Conservation (phyloP, 2,329 filamentous ascomycete genomes). For the Amauroascus verrucosus region DNA sequence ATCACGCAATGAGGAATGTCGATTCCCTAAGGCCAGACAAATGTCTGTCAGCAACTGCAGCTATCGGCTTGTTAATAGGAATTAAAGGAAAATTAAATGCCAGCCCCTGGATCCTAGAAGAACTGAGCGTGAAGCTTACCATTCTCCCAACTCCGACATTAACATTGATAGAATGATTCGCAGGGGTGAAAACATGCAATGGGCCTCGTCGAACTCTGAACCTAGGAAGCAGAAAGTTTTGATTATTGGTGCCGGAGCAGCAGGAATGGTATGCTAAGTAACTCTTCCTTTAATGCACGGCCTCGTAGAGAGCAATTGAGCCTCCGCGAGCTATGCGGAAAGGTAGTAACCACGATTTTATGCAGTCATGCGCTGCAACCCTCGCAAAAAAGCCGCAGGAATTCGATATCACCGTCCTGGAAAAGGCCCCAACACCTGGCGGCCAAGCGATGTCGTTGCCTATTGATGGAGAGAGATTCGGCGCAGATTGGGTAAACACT, state of each 20-base stretch:
- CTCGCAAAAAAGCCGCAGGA: constrained; percentile 55
- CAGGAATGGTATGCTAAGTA: constrained; percentile 44
- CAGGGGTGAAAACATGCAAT: not conserved
- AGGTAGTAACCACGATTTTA: constrained; percentile 5
- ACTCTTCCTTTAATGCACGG: not conserved
- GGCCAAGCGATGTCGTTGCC: constrained; percentile 51
- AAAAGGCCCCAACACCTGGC: constrained; percentile 49
- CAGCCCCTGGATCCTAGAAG: not conserved
- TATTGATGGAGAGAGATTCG: constrained; percentile 46
- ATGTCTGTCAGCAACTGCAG: not conserved
- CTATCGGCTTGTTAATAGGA: not conserved
- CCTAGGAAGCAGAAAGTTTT: constrained; percentile 42
- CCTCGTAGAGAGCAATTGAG: constrained; percentile 3
- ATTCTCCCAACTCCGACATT: not conserved
- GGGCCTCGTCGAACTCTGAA: not conserved
- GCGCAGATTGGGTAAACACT: constrained; percentile 51
- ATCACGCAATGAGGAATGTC: not conserved
- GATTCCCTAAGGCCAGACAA: not conserved
- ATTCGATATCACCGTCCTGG: constrained; percentile 56
- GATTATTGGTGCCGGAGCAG: constrained; percentile 53
- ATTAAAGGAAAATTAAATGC: not conserved
- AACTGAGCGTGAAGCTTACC: not conserved
- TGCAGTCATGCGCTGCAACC: constrained; percentile 54
- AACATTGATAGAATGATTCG: not conserved
- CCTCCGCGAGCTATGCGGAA: not conserved